phyloP scores from a whole-genome alignment of 768 basidiomycete species.

The Pleurotus tuoliensis region DNA sequence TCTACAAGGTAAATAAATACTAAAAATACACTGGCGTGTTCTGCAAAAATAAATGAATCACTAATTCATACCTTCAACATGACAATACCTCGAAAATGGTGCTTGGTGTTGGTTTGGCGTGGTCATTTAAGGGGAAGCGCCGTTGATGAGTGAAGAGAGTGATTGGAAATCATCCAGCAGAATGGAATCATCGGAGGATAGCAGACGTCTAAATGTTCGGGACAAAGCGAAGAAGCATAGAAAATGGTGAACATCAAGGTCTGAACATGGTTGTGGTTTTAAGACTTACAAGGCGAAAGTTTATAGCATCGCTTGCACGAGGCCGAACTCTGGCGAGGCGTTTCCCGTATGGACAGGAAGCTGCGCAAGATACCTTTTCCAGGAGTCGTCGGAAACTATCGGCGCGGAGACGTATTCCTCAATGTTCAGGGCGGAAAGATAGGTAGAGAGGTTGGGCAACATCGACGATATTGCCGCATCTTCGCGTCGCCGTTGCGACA shows the following conservation, averaged over 20 bases:
- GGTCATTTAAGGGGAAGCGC: too few relatives aligned
- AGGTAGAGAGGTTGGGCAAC: conserved; percentile 36
- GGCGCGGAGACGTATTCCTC: conserved; percentile 49
- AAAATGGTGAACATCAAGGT: too few relatives aligned
- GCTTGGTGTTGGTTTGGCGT: too few relatives aligned
- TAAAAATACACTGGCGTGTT: not conserved
- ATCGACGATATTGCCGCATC: conserved; percentile 41
- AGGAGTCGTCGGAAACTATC: conserved; percentile 45
- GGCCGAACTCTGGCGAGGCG: conserved; percentile 31
- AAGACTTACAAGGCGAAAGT: not conserved
- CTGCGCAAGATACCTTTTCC: conserved; percentile 41
- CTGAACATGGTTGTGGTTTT: not conserved
- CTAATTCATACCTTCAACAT: too few relatives aligned
- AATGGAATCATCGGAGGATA: too few relatives aligned
- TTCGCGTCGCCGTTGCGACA: conserved; percentile 43
- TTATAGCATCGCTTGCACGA: conserved; percentile 42
- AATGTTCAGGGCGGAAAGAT: conserved; percentile 41
- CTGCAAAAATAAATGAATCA: not conserved
- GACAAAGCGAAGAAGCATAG: too few relatives aligned
- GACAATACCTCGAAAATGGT: too few relatives aligned
- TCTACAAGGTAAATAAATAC: not conserved
- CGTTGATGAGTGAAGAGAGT: too few relatives aligned
- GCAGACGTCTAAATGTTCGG: too few relatives aligned
- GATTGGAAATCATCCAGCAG: too few relatives aligned
- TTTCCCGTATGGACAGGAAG: conserved; percentile 41